These are phyloP conservation scores for Vanderwaltozyma polyspora DNA, from an alignment of 805 yeast genomes.

Conservation along the genomic window DNA sequence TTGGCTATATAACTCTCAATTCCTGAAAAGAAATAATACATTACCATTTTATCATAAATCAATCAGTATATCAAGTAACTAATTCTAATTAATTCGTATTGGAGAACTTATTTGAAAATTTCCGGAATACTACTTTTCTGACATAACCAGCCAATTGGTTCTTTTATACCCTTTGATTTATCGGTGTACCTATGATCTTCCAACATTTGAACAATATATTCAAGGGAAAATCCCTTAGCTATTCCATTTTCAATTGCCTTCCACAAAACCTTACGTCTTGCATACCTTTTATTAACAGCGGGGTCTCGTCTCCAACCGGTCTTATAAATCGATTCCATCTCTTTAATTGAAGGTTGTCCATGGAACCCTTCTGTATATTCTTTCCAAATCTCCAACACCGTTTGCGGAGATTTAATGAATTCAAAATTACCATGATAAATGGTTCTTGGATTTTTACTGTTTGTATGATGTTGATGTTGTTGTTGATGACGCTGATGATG, in stretches of 20 bases:
- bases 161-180: slow-evolving; percentile 32
- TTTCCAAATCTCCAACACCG: slow-evolving; percentile 44
- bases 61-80: too few species aligned
- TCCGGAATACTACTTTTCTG: slow-evolving; percentile 29
- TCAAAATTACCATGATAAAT: slow-evolving; percentile 25
- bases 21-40: too few species aligned
- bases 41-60: too few species aligned
- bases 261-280: slow-evolving; percentile 42
- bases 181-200: slow-evolving; percentile 36
- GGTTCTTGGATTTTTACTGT: slow-evolving; percentile 13
- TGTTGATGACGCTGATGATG: neutral
- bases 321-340: slow-evolving; percentile 37
- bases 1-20: too few species aligned
- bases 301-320: slow-evolving; percentile 47
- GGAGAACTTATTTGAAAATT: slow-evolving; percentile 4
- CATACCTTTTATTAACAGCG: slow-evolving; percentile 42
- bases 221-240: slow-evolving; percentile 33
- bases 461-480: neutral
- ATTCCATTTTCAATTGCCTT: slow-evolving; percentile 43
- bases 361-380: slow-evolving; percentile 43
- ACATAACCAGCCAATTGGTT: slow-evolving; percentile 36
- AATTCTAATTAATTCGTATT: too few species aligned
- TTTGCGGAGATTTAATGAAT: slow-evolving; percentile 32
- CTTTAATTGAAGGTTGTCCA: slow-evolving; percentile 41
- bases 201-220: slow-evolving; percentile 33